Percentiles rank a stretch among this genome's conserved stretches.
Evolutionary conservation across 805 yeast genomes (phyloP).

Genomic region (Torulaspora franciscae): DNA sequence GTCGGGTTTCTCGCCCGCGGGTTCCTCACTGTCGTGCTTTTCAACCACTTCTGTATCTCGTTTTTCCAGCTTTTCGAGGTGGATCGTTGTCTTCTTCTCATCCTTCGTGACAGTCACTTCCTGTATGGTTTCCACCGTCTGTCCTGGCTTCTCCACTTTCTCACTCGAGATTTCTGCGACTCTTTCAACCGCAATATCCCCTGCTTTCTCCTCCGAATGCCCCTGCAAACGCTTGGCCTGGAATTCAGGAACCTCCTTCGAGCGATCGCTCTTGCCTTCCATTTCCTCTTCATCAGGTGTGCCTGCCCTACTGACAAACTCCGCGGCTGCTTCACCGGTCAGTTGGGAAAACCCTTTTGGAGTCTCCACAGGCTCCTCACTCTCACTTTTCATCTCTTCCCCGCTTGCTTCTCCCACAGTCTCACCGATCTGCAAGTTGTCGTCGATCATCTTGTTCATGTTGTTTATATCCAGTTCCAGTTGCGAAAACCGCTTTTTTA

Average conservation of each 20-base stretch:
- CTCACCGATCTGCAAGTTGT: conserved; percentile 28
- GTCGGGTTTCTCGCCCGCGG: not conserved
- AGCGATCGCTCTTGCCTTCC: not conserved
- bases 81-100: not conserved
- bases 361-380: not conserved
- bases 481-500: conserved; percentile 34
- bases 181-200: too few relatives aligned
- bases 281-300: not conserved
- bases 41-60: not conserved
- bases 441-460: conserved; percentile 35
- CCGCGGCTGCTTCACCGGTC: conserved; percentile 10
- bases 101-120: not conserved
- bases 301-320: conserved; percentile 8
- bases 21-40: not conserved
- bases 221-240: too few relatives aligned
- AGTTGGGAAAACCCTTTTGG: conserved; percentile 6
- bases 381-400: not conserved
- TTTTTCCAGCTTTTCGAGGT: not conserved
- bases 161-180: too few relatives aligned
- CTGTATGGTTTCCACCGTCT: not conserved
- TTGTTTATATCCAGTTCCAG: conserved; percentile 35
- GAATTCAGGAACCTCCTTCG: not conserved
- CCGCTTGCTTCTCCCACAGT: conserved; percentile 1
- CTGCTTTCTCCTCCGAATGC: too few relatives aligned
- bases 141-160: too few relatives aligned